Percentiles rank a stretch among this genome's conserved stretches.
phyloP scores from a whole-genome alignment of 805 yeast species.

The Myxozyma melibiosi region DNA sequence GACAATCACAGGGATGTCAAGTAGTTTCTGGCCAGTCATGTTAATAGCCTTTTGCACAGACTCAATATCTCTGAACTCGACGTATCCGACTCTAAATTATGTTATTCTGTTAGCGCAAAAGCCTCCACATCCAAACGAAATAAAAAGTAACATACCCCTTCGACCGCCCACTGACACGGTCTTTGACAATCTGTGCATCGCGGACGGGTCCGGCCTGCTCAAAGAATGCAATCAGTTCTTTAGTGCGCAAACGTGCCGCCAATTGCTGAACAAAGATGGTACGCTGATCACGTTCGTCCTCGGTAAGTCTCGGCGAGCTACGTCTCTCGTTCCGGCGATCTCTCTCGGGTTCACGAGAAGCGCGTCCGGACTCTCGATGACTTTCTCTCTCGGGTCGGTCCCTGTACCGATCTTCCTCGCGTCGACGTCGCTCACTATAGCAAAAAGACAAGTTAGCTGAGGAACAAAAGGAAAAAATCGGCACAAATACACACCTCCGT shows the following conservation, averaged over 20 bases:
- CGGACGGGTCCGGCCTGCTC: conserved; percentile 42
- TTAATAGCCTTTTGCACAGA: conserved; percentile 40
- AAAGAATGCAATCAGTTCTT: conserved; percentile 41
- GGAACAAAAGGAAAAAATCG: too few species aligned
- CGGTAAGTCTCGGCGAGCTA: conserved; percentile 33
- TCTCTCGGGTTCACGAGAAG: conserved; percentile 2
- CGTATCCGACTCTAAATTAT: conserved; percentile 41
- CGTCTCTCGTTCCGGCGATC: not conserved
- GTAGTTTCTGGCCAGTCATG: conserved; percentile 41
- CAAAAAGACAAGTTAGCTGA: too few species aligned
- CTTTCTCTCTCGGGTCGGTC: not conserved
- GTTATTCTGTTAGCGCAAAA: not conserved
- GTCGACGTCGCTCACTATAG: not conserved
- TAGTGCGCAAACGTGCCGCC: conserved; percentile 40
- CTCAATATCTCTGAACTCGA: conserved; percentile 40
- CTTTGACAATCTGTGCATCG: conserved; percentile 44
- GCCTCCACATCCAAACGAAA: not conserved
- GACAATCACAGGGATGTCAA: conserved; percentile 43
- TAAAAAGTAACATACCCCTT: conserved; percentile 37
- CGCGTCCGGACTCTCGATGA: not conserved
- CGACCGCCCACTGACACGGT: conserved; percentile 39
- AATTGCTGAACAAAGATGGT: conserved; percentile 45
- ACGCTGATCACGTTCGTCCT: conserved; percentile 40
- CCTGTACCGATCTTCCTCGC: not conserved
- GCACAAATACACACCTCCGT: not conserved